phyloP scores from a whole-genome alignment of 805 yeast species.

The Candida jianshihensis region DNA sequence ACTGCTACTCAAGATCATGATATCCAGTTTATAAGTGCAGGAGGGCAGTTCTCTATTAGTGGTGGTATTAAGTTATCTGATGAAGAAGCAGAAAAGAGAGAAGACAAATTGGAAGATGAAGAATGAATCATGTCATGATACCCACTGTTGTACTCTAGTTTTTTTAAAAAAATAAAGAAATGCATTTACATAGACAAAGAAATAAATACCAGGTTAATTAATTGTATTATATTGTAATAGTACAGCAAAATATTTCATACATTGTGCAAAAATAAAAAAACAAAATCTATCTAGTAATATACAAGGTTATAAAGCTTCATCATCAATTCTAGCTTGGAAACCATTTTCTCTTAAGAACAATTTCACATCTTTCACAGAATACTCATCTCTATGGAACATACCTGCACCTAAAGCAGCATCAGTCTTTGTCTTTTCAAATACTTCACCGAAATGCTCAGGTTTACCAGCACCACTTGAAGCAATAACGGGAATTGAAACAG shows the following conservation, averaged over 20 bases:
- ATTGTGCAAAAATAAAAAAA: neutral
- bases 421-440: constrained; percentile 69
- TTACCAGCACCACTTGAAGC: constrained; percentile 98
- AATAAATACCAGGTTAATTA: too few species aligned
- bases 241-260: too few species aligned
- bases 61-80: constrained; percentile 56
- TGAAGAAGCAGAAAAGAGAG: constrained; percentile 35
- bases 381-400: constrained; percentile 94
- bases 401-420: constrained; percentile 99
- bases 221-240: too few species aligned
- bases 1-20: constrained; percentile 85
- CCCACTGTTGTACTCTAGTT: too few species aligned
- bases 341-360: constrained; percentile 50
- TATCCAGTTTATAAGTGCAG: constrained; percentile 75
- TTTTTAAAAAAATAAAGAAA: too few species aligned
- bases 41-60: constrained; percentile 91
- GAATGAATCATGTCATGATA: constrained; percentile 30
- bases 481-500: constrained; percentile 85
- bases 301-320: too few species aligned
- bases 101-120: constrained; percentile 46
- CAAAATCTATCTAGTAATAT: neutral
- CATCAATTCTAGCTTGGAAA: constrained; percentile 68
- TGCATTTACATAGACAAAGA: too few species aligned
- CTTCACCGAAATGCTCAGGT: constrained; percentile 87
- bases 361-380: constrained; percentile 81